These are phyloP conservation scores for Trifolium dubium DNA, from an alignment of 306 rosid species.

Conservation along the genomic window DNA sequence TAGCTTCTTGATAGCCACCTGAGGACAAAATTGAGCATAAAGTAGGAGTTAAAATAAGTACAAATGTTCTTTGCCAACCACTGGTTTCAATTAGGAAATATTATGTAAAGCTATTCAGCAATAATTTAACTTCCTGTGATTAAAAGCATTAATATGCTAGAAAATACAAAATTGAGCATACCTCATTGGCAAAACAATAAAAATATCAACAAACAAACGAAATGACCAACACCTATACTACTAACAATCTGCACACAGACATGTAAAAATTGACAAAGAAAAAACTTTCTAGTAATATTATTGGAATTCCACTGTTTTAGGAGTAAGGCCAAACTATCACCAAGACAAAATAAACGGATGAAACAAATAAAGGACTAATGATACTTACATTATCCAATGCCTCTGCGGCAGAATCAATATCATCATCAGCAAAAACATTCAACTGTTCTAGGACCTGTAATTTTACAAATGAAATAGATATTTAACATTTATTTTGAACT, in stretches of 20 bases:
- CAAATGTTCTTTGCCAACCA: conserved; percentile 13
- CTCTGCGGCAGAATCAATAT: conserved; percentile 85
- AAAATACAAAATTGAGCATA: conserved; percentile 21
- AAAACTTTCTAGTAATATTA: conserved; percentile 9
- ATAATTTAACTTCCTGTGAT: conserved; percentile 18
- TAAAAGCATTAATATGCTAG: conserved; percentile 14
- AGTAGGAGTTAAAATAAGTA: conserved; percentile 34
- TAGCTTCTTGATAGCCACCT: conserved; percentile 94
- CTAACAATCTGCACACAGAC: conserved; percentile 14
- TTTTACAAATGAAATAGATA: conserved; percentile 33
- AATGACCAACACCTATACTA: conserved; percentile 23
- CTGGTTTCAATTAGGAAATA: conserved; percentile 9
- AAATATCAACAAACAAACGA: conserved; percentile 4
- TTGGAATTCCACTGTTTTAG: not conserved
- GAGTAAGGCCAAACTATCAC: conserved; percentile 5
- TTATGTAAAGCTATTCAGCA: conserved; percentile 2
- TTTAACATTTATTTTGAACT: conserved; percentile 28
- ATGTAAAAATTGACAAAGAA: not conserved
- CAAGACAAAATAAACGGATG: conserved; percentile 12
- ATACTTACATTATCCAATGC: conserved; percentile 78
- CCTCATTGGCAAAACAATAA: conserved; percentile 5
- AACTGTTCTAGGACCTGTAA: conserved; percentile 79
- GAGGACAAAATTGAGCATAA: conserved; percentile 38
- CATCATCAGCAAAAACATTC: conserved; percentile 78
- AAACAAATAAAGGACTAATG: conserved; percentile 27